Evolutionary conservation across 768 basidiomycete species (phyloP).

Genomic region (Tulasnella sp.): DNA sequence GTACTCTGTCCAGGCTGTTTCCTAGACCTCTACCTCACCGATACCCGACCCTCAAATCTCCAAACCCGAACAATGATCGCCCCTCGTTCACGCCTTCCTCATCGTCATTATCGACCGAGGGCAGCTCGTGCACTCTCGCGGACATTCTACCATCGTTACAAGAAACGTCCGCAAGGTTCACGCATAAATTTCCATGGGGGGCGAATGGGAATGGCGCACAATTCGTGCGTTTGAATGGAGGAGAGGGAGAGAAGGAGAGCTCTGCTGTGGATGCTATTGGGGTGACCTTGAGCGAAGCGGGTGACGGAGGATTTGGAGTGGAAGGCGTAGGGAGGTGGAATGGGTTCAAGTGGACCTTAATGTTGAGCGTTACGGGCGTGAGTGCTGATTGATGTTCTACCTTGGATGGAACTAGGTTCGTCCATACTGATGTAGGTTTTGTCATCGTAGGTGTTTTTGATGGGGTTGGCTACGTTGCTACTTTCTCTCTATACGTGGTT

Average conservation of each 20-base stretch:
- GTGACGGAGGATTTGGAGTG: slow-evolving; percentile 23
- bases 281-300: not conserved
- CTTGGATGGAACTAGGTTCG: not conserved
- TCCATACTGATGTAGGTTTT: not conserved
- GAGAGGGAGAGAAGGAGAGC: not conserved
- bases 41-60: slow-evolving; percentile 24
- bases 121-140: not conserved
- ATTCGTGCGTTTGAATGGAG: not conserved
- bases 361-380: slow-evolving; percentile 59
- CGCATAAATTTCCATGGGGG: slow-evolving; percentile 33
- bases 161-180: slow-evolving; percentile 32
- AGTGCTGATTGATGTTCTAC: slow-evolving; percentile 29
- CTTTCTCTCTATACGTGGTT: slow-evolving; percentile 63
- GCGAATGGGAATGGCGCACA: not conserved
- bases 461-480: slow-evolving; percentile 56
- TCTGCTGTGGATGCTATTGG: slow-evolving; percentile 5
- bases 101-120: not conserved
- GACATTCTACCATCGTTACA: slow-evolving; percentile 22
- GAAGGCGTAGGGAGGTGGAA: slow-evolving; percentile 57
- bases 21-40: not conserved
- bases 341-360: slow-evolving; percentile 61
- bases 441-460: slow-evolving; percentile 49
- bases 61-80: slow-evolving; percentile 13
- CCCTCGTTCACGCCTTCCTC: not conserved
- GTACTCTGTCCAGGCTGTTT: not conserved